Base-by-base conservation (phyloP, 257 asterid genomes). In the Sherardia arvensis region DNA sequence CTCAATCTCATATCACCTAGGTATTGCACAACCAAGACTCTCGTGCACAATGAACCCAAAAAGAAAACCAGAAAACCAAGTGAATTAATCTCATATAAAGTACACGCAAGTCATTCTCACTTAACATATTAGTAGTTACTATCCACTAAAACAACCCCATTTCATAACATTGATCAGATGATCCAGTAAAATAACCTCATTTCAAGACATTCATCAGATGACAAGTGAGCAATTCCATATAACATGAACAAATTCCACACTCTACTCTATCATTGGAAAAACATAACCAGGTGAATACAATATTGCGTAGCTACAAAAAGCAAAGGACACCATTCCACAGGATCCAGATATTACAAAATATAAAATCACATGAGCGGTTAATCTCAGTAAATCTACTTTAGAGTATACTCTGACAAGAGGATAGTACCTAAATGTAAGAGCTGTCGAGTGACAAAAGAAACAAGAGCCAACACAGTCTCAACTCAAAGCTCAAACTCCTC, bases 401-500 rank as follows among this genome's bases (percentile, higher is more conserved):
- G n/a, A 34, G 65, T 59, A 34, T 60, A 22, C 57, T 63, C 40
- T 22, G 53, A 61, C 38, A 54, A 54, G 26, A 64, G 76, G 80
- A 66, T 72, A 66, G 65, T 73, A 20, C 62, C 67, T 65, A 74
- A 71, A 61, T 65, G 80, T 64, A 40, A 57, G 62, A 64, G 55
- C 72, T n/a, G 36, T 67, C 70, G 27, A 61, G 56, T 48, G 62
- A 66, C 66, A 56, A 78, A 86, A 61, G 73, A 81, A 76, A 62
- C 30, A 68, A 45, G 72, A 64, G 53, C 59, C 69, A 66, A 28
- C 74, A 61, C 36, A 32, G 8, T n/a, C 71, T 62, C 73, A 68
- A 34, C 73, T 91, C 85, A 89, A 64, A 92, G 96, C 83, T 92
- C 95, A 33, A 92, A 92, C 66, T 92, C 96, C 79, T 92, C 96